Percentiles rank a stretch among this genome's conserved stretches.
Evolutionary conservation across 768 basidiomycete species (phyloP).

Genomic region (Suillus spraguei): DNA sequence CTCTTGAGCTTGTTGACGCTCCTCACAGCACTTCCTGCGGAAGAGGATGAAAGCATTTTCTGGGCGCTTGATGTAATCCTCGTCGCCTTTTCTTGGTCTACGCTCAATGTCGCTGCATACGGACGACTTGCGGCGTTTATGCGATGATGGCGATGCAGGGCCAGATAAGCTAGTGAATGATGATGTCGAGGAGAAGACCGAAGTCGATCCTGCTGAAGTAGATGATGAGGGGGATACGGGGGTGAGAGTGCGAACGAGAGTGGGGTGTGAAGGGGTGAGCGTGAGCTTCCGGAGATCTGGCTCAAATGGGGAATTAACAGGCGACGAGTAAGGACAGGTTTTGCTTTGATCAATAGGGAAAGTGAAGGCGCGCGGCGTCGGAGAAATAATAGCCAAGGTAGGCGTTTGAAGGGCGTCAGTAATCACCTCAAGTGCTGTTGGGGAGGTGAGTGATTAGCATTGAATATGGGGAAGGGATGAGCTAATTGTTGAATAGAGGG

Average conservation of each 20-base stretch:
- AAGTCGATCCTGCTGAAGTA: slow-evolving; percentile 41
- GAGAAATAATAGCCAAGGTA: slow-evolving; percentile 55
- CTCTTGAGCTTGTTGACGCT: slow-evolving; percentile 58
- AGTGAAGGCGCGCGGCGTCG: slow-evolving; percentile 57
- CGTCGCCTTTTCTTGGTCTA: slow-evolving; percentile 64
- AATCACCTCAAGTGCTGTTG: slow-evolving; percentile 75
- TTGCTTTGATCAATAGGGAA: slow-evolving; percentile 42
- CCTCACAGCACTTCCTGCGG: slow-evolving; percentile 77
- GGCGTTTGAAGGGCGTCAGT: slow-evolving; percentile 63
- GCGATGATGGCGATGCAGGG: slow-evolving; percentile 36
- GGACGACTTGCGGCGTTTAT: slow-evolving; percentile 56
- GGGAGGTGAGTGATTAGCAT: slow-evolving; percentile 22
- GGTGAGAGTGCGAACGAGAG: slow-evolving; percentile 42
- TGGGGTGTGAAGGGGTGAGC: slow-evolving; percentile 45
- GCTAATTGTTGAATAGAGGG: slow-evolving; percentile 1
- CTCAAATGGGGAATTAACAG: slow-evolving; percentile 73
- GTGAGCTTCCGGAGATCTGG: slow-evolving; percentile 56
- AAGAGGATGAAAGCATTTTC: slow-evolving; percentile 88
- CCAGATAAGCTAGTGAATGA: slow-evolving; percentile 34
- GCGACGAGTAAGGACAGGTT: slow-evolving; percentile 66
- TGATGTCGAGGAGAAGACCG: slow-evolving; percentile 42
- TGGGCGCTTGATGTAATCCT: slow-evolving; percentile 82
- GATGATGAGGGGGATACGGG: slow-evolving; percentile 38
- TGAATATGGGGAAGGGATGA: slow-evolving; percentile 7
- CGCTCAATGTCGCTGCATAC: slow-evolving; percentile 52